These are phyloP conservation scores for Bacidia rubella DNA, from an alignment of 495 filamentous ascomycete species.

Conservation along the genomic window DNA sequence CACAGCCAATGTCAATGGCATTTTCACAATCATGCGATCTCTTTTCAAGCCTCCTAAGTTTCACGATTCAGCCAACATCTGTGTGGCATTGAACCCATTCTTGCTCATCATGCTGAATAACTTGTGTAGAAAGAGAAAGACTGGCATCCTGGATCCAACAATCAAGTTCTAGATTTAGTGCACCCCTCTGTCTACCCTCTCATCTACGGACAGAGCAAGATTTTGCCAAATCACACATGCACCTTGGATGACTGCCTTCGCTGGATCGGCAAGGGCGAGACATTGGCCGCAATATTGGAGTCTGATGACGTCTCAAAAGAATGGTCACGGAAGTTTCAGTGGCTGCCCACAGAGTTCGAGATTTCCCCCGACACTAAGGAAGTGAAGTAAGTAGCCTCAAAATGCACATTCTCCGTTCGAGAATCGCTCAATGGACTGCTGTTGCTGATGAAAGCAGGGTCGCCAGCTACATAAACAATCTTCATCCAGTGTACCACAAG, in stretches of 20 bases:
- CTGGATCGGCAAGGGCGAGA: conserved; percentile 29
- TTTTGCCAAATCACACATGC: conserved; percentile 28
- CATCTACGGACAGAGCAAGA: conserved; percentile 36
- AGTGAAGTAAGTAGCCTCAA: background rate
- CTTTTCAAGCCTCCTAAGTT: too few relatives aligned
- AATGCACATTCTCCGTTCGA: too few relatives aligned
- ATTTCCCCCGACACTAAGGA: conserved; percentile 21
- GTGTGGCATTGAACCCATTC: too few relatives aligned
- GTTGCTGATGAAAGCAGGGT: conserved; percentile 17
- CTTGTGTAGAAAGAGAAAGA: conserved; percentile 30
- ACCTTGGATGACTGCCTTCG: conserved; percentile 29
- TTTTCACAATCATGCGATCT: too few relatives aligned
- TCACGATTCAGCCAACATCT: too few relatives aligned
- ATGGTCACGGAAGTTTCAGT: conserved; percentile 35
- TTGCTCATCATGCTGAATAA: too few relatives aligned
- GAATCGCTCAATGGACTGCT: too few relatives aligned
- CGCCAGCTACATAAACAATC: conserved; percentile 46
- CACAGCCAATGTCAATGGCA: background rate
- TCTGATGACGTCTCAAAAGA: background rate
- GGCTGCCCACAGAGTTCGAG: conserved; percentile 43
- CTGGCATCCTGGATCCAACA: conserved; percentile 43
- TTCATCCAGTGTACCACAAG: conserved; percentile 34
- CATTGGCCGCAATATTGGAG: background rate
- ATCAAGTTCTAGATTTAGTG: conserved; percentile 45
- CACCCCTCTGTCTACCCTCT: conserved; percentile 50